Base-by-base conservation (phyloP, 2,329 filamentous ascomycete species). In the Pleoardoris graminearum region DNA sequence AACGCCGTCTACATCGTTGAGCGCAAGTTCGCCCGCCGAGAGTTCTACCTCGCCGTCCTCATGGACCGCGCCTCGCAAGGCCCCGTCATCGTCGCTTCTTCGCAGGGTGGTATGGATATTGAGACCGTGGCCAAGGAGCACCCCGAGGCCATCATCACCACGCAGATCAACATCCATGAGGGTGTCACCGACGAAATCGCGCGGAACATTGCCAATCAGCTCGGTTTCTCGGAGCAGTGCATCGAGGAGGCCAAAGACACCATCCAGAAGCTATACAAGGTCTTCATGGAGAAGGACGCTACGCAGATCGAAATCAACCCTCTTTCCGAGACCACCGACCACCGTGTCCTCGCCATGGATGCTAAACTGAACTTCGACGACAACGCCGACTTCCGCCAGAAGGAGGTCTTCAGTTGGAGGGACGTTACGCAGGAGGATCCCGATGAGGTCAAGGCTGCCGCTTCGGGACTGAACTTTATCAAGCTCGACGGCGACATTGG, bases 291-390 rank as follows among this genome's bases (percentile, higher is more conserved):
- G 82, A 95, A 91, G 81, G 94, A 99, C 78, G 90, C 93, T 53
- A 99, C 94, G 57, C 94, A 99, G 82, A 97, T 99, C 72, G 94
- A 99, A 82, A 99, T 99, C 82, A 99, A 99, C 85, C 94, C 94
- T 58, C 86, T 99, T 43, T 96, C 91, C 49, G 94, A 99, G 84
- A 99, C 94, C 58, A 95, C 90, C 48, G 94, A 99, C 79, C 93
- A 97, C 84, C 85, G 96, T 80, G 94, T 99, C 51, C 85, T 99
- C 71, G 95, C 91, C 80, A 99, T 99, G 94, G 94, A 99, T 76
- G 94, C 94, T 77, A 99, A 99, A 83, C 90, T 99, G 69, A 89
- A 87, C 72, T 99, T 99, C 75, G 94, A 99, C 76, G 94, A 99
- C 84, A 99, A 99, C 76, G 94, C 94, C 74, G 90, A 96, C 54